Evolutionary conservation across 2,329 filamentous ascomycete genomes (phyloP).

Genomic region (Stagonosporopsis rhizophila): DNA sequence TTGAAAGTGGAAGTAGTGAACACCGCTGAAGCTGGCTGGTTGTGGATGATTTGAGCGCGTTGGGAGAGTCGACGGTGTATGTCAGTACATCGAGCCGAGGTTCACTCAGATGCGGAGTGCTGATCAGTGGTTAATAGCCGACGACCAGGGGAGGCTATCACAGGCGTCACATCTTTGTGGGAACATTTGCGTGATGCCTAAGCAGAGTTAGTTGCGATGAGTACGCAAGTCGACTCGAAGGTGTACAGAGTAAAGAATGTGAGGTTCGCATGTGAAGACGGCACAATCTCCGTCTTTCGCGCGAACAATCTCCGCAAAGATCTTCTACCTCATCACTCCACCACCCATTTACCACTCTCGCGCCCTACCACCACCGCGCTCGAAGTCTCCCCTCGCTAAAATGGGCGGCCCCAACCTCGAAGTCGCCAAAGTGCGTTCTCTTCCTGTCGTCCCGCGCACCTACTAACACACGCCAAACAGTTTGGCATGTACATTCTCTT

Average conservation of each 20-base stretch:
- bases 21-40: not conserved
- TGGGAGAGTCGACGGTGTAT: constrained; percentile 5
- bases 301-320: constrained; percentile 32
- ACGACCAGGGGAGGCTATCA: not conserved
- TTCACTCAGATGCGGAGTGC: constrained; percentile 11
- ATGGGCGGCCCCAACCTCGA: constrained; percentile 91
- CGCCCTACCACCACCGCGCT: not conserved
- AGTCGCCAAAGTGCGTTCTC: constrained; percentile 80
- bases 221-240: not conserved
- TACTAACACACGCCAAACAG: constrained; percentile 56
- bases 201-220: too few relatives aligned
- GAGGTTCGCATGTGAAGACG: constrained; percentile 6
- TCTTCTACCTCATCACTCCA: constrained; percentile 20
- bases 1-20: not conserved
- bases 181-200: not conserved
- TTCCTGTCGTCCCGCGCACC: not conserved
- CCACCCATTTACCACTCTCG: constrained; percentile 1
- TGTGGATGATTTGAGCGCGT: not conserved
- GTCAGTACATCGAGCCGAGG: constrained; percentile 17
- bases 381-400: constrained; percentile 40
- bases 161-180: not conserved
- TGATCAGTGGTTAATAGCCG: constrained; percentile 6
- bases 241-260: not conserved
- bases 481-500: constrained; percentile 99
- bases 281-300: constrained; percentile 23